Percentiles rank a stretch among this genome's conserved stretches.
These are phyloP conservation scores for Fusarium euwallaceae DNA, from an alignment of 2,329 filamentous ascomycete genomes.

Conservation along the genomic window DNA sequence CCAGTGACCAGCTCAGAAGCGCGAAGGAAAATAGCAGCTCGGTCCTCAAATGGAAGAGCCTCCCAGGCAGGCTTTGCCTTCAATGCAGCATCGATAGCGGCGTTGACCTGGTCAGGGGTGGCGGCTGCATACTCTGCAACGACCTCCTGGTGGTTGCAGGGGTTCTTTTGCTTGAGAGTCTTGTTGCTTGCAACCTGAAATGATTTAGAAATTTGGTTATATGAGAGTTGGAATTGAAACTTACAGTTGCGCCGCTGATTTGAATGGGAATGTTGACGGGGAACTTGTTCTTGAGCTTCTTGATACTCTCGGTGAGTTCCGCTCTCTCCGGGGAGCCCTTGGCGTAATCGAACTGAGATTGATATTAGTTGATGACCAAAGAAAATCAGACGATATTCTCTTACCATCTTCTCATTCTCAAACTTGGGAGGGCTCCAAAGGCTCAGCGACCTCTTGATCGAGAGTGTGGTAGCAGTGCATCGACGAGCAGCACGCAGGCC, in stretches of 20 bases:
- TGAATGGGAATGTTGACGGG: constrained; percentile 33
- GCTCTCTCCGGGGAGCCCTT: constrained; percentile 36
- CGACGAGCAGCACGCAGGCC: constrained; percentile 11
- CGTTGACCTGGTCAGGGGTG: constrained; percentile 34
- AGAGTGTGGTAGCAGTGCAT: neutral
- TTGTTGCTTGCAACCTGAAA: constrained; percentile 14
- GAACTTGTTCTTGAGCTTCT: constrained; percentile 31
- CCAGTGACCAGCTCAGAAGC: constrained; percentile 36
- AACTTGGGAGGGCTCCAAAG: constrained; percentile 38
- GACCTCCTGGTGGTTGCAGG: constrained; percentile 28
- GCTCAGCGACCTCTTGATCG: constrained; percentile 14
- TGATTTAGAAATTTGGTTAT: neutral
- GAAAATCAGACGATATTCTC: fast-evolving
- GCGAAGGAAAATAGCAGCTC: constrained; percentile 34
- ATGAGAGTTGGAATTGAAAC: fast-evolving
- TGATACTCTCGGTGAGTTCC: constrained; percentile 29
- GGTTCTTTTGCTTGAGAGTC: constrained; percentile 33
- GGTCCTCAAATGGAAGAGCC: constrained; percentile 31
- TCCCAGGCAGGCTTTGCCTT: constrained; percentile 36
- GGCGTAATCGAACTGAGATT: constrained; percentile 33
- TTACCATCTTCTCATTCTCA: constrained; percentile 40
- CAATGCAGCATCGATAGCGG: constrained; percentile 36
- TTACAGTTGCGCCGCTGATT: constrained; percentile 17
- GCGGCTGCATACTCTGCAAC: constrained; percentile 36
- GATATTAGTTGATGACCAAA: neutral